Base-by-base conservation (phyloP, 805 yeast species). In the Yamadazyma scolyti region DNA sequence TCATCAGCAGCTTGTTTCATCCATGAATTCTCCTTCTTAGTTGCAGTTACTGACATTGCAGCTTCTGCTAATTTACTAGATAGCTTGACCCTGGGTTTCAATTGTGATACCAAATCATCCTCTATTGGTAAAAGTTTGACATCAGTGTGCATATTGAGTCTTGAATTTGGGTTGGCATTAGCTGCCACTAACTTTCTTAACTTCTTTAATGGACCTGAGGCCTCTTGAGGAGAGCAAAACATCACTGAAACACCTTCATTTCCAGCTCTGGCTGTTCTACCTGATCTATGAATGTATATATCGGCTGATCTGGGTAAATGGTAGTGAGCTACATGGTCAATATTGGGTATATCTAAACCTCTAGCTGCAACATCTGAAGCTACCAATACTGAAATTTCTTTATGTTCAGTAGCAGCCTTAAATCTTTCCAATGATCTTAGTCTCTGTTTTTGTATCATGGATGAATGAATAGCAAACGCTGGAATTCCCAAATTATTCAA, bases 301-400 rank as follows among this genome's bases (percentile, higher is more conserved):
- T 93, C 98, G 0, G 97, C 97, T 10, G 94, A 71, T 40, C 97
- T 71, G 8, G 98, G 97, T 40, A 93, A 69, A 58, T 93, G 97
- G 52, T 90, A 93, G 57, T 93, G 98, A 13, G 90, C 84, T 28
- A 93, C 97, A 56, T 93, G 97, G 46, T 88, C 81, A 30, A 93
- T 89, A 27, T 73, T 75, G 2, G 95, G 82, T 33, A 93, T 87
- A 68, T 93, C 98, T 37, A 93, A 71, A 37, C 98, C 98, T 68
- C 98, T 77, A 4, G 98, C 98, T 2, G 98, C 98, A 27, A 93
- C 97, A 59, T 93, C 98, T 4, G 97, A 87, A 1, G 97, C 96
- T 31, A 93, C 74, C 33, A 93, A 65, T 3, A 89, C 89, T 1
- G 84, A 68, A 3, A 77, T 63, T 29, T 73, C 71, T 28, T 67